phyloP scores from a whole-genome alignment of 495 filamentous ascomycete species.

The Lasiosphaeria hispida region DNA sequence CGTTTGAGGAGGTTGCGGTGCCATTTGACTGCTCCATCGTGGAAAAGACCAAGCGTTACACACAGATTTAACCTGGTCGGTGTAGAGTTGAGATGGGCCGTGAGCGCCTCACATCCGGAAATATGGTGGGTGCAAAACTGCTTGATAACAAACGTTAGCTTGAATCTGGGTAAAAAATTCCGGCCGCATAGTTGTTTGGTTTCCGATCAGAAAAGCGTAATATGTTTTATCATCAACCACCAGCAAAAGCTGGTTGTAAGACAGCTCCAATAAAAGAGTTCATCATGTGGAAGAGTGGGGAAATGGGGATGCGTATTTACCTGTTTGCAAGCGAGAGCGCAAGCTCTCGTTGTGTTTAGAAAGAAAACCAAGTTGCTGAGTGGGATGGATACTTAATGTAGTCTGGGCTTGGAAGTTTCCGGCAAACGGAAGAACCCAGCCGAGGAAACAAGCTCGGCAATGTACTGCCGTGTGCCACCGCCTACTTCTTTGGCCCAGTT shows the following conservation, averaged over 20 bases:
- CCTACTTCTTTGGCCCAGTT: no score
- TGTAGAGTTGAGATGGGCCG: not conserved
- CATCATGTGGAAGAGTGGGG: conserved; percentile 39
- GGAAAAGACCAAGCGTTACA: conserved; percentile 1
- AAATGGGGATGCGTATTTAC: conserved; percentile 2
- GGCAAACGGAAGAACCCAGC: no score
- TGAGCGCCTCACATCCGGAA: no score
- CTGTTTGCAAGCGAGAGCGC: conserved; percentile 7
- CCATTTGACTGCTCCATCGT: conserved; percentile 39
- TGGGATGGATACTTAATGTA: no score
- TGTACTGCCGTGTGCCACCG: no score
- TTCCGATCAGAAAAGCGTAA: conserved; percentile 52
- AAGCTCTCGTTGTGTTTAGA: conserved; percentile 1
- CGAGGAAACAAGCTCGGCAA: no score
- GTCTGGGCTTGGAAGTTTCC: no score
- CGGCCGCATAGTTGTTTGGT: no score
- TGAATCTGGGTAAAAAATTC: no score
- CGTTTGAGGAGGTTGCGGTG: conserved; percentile 22
- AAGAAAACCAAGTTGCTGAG: not conserved
- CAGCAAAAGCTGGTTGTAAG: conserved; percentile 56
- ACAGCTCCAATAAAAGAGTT: conserved; percentile 93
- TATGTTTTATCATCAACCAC: conserved; percentile 51
- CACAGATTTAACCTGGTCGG: no score
- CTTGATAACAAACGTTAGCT: not conserved
- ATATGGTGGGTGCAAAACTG: conserved; percentile 1